These are phyloP conservation scores for Priceomyces haplophilus DNA, from an alignment of 805 yeast genomes.

Conservation along the genomic window DNA sequence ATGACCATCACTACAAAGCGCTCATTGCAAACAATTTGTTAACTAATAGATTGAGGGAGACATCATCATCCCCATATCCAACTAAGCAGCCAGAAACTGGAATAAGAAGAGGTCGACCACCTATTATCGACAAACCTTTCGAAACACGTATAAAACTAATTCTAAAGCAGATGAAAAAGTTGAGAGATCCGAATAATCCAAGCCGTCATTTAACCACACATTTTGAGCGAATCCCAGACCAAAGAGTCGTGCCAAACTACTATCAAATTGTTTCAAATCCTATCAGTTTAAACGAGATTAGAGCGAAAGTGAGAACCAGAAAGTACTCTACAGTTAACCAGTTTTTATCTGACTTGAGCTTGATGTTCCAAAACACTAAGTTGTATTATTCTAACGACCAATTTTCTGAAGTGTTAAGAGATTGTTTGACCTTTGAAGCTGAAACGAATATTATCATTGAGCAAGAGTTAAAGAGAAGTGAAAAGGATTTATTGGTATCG, in stretches of 20 bases:
- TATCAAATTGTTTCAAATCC: slow-evolving; percentile 56
- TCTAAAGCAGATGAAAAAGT: slow-evolving; percentile 74
- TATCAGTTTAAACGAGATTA: slow-evolving; percentile 66
- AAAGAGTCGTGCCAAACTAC: slow-evolving; percentile 51
- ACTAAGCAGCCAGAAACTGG: slow-evolving; percentile 34
- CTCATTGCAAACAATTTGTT: slow-evolving; percentile 9
- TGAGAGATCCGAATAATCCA: slow-evolving; percentile 49
- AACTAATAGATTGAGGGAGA: slow-evolving; percentile 12
- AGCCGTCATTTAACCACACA: slow-evolving; percentile 52
- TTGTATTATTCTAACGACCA: slow-evolving; percentile 51
- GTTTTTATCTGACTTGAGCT: slow-evolving; percentile 72
- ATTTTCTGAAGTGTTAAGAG: slow-evolving; percentile 55
- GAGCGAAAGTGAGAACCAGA: slow-evolving; percentile 81
- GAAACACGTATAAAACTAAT: slow-evolving; percentile 90
- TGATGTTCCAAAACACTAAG: slow-evolving; percentile 73
- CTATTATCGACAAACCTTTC: slow-evolving; percentile 85
- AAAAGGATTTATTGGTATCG: slow-evolving; percentile 58
- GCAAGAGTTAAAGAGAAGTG: slow-evolving; percentile 77
- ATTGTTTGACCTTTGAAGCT: slow-evolving; percentile 60
- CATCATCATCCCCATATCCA: slow-evolving; percentile 9
- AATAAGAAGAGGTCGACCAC: slow-evolving; percentile 83
- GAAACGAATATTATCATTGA: slow-evolving; percentile 56
- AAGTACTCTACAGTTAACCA: slow-evolving; percentile 72
- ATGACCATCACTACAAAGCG: slow-evolving; percentile 12
- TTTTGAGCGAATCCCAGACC: slow-evolving; percentile 83